Conservation (phyloP, 345 rosid genomes). For the Eucalyptus sp. region DNA sequence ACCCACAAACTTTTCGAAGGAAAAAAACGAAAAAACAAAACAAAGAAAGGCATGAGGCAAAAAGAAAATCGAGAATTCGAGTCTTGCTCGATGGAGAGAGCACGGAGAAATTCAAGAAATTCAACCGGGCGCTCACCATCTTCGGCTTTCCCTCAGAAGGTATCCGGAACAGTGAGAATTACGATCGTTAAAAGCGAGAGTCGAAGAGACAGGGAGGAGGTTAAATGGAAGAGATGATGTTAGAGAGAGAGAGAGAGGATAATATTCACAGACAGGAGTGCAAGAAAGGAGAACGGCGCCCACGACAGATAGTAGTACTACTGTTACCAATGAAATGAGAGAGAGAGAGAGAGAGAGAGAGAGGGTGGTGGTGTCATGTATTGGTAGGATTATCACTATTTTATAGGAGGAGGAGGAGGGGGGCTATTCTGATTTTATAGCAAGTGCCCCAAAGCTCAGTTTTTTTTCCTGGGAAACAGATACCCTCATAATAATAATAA, state of each 20-base stretch:
- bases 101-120: neutral
- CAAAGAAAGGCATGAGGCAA: neutral
- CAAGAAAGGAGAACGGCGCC: constrained; percentile 41
- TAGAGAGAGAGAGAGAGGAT: constrained; percentile 2
- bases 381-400: neutral
- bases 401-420: neutral
- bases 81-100: neutral
- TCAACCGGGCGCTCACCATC: neutral
- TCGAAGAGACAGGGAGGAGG: neutral
- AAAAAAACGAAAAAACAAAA: neutral
- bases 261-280: neutral
- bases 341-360: neutral
- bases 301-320: constrained; percentile 19
- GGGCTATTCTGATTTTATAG: neutral
- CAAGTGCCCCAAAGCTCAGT: neutral
- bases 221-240: neutral
- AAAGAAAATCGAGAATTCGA: neutral
- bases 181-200: neutral
- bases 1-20: neutral
- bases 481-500: neutral
- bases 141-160: neutral
- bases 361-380: neutral
- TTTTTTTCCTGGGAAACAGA: neutral
- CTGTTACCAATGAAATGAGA: constrained; percentile 30
- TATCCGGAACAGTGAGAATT: neutral